phyloP scores from a whole-genome alignment of 192 early-diverging fungal species.

The Coemansia sp. region DNA sequence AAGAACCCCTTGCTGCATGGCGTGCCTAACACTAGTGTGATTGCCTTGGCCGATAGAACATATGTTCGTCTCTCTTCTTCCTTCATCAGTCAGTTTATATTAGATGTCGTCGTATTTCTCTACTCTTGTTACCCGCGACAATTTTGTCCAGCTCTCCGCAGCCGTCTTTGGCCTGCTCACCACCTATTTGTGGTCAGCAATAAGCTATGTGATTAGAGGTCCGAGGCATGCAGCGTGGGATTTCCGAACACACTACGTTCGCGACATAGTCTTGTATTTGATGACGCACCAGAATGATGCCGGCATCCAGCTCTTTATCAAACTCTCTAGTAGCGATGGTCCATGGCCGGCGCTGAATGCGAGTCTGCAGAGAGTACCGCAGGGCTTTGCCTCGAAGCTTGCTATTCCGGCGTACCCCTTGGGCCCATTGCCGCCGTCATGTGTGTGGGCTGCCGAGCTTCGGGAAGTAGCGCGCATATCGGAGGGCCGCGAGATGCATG shows the following conservation, averaged over 20 bases:
- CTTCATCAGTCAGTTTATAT: no score
- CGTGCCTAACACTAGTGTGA: background rate
- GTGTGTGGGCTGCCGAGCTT: constrained; percentile 17
- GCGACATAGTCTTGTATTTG: constrained; percentile 32
- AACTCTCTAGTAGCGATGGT: background rate
- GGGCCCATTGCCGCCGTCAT: background rate
- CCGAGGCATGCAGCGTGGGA: constrained; percentile 19
- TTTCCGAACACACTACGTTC: constrained; percentile 18
- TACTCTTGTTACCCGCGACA: background rate
- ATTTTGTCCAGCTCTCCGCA: background rate
- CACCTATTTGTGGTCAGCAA: background rate
- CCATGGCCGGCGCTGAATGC: background rate
- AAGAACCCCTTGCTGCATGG: background rate
- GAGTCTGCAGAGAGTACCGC: background rate
- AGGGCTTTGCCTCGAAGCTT: constrained; percentile 1
- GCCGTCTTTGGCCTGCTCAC: background rate
- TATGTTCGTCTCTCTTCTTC: background rate
- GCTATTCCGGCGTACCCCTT: background rate
- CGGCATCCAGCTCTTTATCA: constrained; percentile 2
- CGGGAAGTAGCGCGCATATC: background rate
- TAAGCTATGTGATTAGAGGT: constrained; percentile 10
- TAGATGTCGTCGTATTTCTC: background rate
- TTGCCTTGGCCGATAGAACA: background rate
- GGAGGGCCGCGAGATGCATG: constrained; percentile 1
- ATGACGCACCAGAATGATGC: background rate